A percentile compares a stretch with the other conserved stretches of the same genome.
Evolutionary conservation across 2,329 filamentous ascomycete species (phyloP).

Genomic region (Phaeosphaeriaceae sp.): DNA sequence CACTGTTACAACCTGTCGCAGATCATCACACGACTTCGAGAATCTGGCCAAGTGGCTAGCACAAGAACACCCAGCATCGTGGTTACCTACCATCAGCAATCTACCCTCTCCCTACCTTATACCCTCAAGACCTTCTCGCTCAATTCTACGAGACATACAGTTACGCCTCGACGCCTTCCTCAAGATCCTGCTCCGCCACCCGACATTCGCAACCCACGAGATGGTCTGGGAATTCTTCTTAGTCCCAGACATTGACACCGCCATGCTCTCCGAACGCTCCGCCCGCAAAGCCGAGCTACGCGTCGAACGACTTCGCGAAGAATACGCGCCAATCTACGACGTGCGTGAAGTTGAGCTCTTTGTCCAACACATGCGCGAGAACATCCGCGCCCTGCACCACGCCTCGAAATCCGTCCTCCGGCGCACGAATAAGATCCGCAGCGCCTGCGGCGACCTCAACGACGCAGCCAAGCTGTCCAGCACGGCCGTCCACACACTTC

Average conservation of each 20-base stretch:
- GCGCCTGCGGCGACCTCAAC: conserved; percentile 71
- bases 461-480: conserved; percentile 68
- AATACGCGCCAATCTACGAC: conserved; percentile 81
- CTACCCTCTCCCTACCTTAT: conserved; percentile 91
- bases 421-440: conserved; percentile 76
- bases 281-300: conserved; percentile 85
- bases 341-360: conserved; percentile 92
- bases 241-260: conserved; percentile 88
- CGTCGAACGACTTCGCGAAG: conserved; percentile 84
- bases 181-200: conserved; percentile 83
- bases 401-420: conserved; percentile 84
- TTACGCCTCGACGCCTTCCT: conserved; percentile 86
- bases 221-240: conserved; percentile 99
- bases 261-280: conserved; percentile 89
- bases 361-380: conserved; percentile 87
- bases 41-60: conserved; percentile 83
- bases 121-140: conserved; percentile 87
- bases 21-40: conserved; percentile 89
- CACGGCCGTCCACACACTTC: conserved; percentile 61
- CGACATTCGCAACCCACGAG: conserved; percentile 94
- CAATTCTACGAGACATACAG: conserved; percentile 87
- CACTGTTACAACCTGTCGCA: conserved; percentile 91
- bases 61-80: conserved; percentile 92
- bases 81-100: conserved; percentile 81
- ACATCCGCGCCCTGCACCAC: conserved; percentile 83